Conservation (phyloP, 495 filamentous ascomycete genomes). For the Oleoguttula mirabilis region DNA sequence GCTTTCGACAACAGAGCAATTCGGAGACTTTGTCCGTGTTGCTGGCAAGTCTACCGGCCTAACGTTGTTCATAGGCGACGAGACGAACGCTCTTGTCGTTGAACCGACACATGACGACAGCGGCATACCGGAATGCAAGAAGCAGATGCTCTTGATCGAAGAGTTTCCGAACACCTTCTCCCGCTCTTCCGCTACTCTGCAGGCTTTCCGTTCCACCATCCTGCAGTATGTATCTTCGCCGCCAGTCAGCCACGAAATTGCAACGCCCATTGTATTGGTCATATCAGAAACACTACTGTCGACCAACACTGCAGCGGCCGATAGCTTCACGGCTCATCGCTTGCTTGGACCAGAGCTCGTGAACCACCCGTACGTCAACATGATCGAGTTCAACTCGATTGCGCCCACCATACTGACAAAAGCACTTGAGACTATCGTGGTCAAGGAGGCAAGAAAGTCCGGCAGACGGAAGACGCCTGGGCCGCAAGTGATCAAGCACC, state of each 20-base stretch:
- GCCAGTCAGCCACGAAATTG: slow-evolving; percentile 36
- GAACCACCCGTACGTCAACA: slow-evolving; percentile 57
- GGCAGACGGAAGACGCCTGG: slow-evolving; percentile 56
- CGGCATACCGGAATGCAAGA: background rate
- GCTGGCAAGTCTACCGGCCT: slow-evolving; percentile 69
- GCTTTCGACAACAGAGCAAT: slow-evolving; percentile 57
- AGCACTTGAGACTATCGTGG: slow-evolving; percentile 64
- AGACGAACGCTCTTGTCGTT: background rate
- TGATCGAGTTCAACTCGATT: slow-evolving; percentile 85
- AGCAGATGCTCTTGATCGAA: slow-evolving; percentile 70
- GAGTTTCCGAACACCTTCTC: slow-evolving; percentile 83
- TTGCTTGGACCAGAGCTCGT: slow-evolving; percentile 76
- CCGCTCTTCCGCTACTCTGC: slow-evolving; percentile 51
- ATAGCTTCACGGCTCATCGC: slow-evolving; percentile 82
- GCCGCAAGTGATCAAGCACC: slow-evolving; percentile 54
- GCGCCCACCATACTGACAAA: slow-evolving; percentile 77
- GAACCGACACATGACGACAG: background rate
- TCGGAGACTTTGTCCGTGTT: slow-evolving; percentile 79
- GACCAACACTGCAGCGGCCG: slow-evolving; percentile 60
- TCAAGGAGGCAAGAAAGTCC: slow-evolving; percentile 66
- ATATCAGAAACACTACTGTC: slow-evolving; percentile 77
- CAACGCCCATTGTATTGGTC: slow-evolving; percentile 65
- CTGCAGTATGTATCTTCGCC: slow-evolving; percentile 56
- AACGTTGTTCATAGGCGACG: slow-evolving; percentile 3
- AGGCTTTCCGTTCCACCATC: slow-evolving; percentile 63